Evolutionary conservation across 257 asterid species (phyloP), one percentile per base, ranked within the genome.

Genomic region (Solanum chiquidenum): DNA sequence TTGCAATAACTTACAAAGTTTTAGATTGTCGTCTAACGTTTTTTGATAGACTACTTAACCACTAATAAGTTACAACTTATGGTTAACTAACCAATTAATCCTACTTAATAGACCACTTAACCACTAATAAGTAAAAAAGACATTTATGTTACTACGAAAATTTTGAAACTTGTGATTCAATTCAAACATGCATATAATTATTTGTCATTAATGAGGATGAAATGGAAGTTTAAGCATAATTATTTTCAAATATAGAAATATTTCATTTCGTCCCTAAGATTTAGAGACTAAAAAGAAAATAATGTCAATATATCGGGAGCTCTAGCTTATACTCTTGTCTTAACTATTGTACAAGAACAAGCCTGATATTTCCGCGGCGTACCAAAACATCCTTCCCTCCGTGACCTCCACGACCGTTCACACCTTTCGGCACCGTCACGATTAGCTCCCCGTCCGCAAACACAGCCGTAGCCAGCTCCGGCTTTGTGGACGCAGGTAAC

Each of bases 391-490:
- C 90, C 58, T 66, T 88, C 23, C 90, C 91, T 37, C 84, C 92
- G 27, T 46, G 40, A n/a, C 52, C 91, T 58, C 86, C 87, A 2
- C 55, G 73, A 0, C 90, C 92, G 8, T 42, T 77, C 31, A 16
- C 60, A 10, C 87, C 89, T 87, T 92, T 95, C 0, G 98, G 98
- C 86, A 95, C 95, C 35, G 93, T 93, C 73, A 95, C 94, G 0
- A 90, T 83, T 6, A 95, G 92, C 82, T 92, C 86, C 8, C 94
- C 93, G 6, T 89, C 92, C 7, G 31, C 88, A 5, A 90, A 88
- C 69, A 18, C 91, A 11, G 94, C 95, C 12, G 88, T 83, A 11
- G 94, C 93, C 34, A 89, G 86, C 91, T 92, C 94, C 12, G 96
- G 93, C 21, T 35, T 90, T 0, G 94, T 74, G 0, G 91, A 75